These are phyloP conservation scores for Apophysomyces sp. DNA, from an alignment of 371 early-diverging fungal species.

Conservation along the genomic window DNA sequence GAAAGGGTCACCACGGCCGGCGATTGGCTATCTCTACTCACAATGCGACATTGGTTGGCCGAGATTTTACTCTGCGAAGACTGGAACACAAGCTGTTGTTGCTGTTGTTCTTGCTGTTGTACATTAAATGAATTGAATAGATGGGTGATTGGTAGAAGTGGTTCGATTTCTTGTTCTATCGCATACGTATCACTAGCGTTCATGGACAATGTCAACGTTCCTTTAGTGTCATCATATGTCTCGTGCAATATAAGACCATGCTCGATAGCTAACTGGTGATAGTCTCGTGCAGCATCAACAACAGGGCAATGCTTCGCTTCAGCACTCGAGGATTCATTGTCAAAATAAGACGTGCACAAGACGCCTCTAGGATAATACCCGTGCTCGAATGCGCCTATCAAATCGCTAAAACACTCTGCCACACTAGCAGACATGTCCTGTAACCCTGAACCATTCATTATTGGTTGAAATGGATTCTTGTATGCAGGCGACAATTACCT, in stretches of 20 bases:
- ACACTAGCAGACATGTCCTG: constrained; percentile 67
- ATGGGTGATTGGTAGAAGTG: not conserved
- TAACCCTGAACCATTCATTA: constrained; percentile 33
- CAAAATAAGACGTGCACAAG: constrained; percentile 38
- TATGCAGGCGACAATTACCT: constrained; percentile 32
- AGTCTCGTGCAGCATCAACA: not conserved
- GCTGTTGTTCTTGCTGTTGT: not conserved
- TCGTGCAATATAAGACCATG: not conserved
- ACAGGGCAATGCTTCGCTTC: not conserved
- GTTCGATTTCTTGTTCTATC: not conserved
- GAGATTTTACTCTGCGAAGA: not conserved
- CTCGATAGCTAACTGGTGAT: not conserved
- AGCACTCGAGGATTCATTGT: not conserved
- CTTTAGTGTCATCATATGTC: constrained; percentile 5
- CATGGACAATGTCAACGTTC: constrained; percentile 6
- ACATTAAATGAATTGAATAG: not conserved
- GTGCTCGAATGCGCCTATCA: constrained; percentile 51
- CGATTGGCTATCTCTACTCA: not conserved
- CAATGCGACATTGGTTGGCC: not conserved
- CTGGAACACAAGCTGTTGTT: constrained; percentile 1
- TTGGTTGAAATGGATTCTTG: not conserved
- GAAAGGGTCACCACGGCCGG: constrained; percentile 27
- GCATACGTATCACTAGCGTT: not conserved
- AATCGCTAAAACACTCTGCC: constrained; percentile 59
- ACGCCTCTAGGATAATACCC: constrained; percentile 18